Evolutionary conservation across 805 yeast genomes (phyloP), one percentile per base, ranked within the genome.

Genomic region (Candida yuanshanica): DNA sequence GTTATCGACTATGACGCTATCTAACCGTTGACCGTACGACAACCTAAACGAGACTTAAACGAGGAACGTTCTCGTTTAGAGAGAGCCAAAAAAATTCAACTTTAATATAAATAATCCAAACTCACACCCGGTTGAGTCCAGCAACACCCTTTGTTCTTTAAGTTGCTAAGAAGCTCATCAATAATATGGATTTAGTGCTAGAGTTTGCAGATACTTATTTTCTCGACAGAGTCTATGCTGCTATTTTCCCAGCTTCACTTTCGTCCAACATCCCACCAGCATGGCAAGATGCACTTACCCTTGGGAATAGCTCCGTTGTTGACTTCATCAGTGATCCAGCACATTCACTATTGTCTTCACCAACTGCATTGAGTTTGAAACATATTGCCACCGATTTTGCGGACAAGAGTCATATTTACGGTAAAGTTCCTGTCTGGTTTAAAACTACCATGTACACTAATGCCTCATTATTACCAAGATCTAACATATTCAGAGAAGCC

Each of bases 101-200:
- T n/a, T n/a, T n/a, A n/a, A n/a, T 27, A 27, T 27, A 27, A 27
- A 27, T 18, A 27, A 27, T 14, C 14, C 23, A 40, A 35, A 23
- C 27, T 37, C 22, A 11, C 36, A 20, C 13, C 24, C 24, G 24
- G 10, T 17, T 32, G 11, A 17, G 14, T 16, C 12, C 7, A 7
- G 14, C 18, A 18, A 32, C 35, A 32, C 35, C 35, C 35, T 7
- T 16, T 32, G 14, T 21, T 14, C 17, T 14, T 35, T 10, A 9
- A 34, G 14, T 33, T 32, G 16, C 20, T 17, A 11, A 16, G 25
- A 43, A 13, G 21, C 25, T 20, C 13, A 7, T 22, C 22, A 16
- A 11, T 5, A 23, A 20, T 17, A 91, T 93, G 99, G 99, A 93
- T 82, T 69, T 93, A 56, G 89, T 88, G 20, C 73, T 93, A 39